These are phyloP conservation scores for Triticum timopheevii DNA, from an alignment of 176 grass and related monocot genomes.

Conservation along the genomic window DNA sequence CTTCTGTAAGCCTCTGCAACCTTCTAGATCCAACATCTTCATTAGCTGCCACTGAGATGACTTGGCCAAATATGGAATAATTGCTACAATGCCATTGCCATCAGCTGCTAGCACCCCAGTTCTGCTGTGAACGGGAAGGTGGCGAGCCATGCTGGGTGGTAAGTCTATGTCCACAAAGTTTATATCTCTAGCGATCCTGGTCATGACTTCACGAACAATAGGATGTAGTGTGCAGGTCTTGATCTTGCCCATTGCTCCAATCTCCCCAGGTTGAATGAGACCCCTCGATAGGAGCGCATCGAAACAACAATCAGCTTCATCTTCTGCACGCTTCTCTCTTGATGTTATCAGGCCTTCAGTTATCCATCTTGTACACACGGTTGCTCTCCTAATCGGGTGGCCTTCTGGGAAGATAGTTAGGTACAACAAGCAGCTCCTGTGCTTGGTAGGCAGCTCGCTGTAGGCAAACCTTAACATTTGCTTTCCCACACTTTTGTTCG, in stretches of 20 bases:
- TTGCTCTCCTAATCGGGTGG: background rate
- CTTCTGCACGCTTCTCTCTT: background rate
- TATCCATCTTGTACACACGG: background rate
- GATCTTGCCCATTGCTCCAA: background rate
- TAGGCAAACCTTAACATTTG: too few species aligned
- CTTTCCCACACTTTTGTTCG: too few species aligned
- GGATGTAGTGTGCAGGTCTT: conserved; percentile 3
- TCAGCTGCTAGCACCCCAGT: background rate
- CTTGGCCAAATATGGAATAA: background rate
- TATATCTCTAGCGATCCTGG: background rate
- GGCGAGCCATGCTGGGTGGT: background rate
- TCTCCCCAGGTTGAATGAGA: background rate
- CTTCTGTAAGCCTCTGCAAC: background rate
- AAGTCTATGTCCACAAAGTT: background rate
- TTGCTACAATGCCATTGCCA: background rate
- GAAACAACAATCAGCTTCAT: background rate
- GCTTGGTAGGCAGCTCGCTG: background rate
- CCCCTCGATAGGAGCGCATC: background rate
- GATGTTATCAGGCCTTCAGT: background rate
- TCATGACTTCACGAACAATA: background rate
- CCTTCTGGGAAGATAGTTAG: background rate
- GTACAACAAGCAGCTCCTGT: conserved; percentile 22
- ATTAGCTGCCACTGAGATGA: background rate
- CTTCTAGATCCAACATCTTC: conserved; percentile 37
- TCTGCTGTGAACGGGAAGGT: background rate